Evolutionary conservation across 1,284 basidiomycete genomes (phyloP).

Genomic region (Apiotrichum siamense): DNA sequence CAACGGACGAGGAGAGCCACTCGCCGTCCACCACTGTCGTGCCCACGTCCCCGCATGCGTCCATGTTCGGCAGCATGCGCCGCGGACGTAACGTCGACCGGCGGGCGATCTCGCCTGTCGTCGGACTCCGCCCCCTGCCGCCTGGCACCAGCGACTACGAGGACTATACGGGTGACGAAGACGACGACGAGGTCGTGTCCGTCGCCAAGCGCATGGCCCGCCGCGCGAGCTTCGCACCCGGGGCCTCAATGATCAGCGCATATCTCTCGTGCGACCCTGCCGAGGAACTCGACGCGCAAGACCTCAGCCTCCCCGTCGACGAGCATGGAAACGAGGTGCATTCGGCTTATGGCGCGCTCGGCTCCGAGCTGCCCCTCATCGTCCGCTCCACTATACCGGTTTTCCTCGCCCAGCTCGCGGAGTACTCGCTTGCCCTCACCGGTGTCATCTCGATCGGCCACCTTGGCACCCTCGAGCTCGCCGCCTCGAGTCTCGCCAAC

Average conservation of each 20-base stretch:
- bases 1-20: conserved; percentile 6
- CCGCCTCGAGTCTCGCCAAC: conserved; percentile 54
- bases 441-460: conserved; percentile 73
- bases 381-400: conserved; percentile 37
- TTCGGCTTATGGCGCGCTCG: conserved; percentile 4
- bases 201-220: not conserved
- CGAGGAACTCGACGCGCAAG: conserved; percentile 40
- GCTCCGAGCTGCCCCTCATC: conserved; percentile 39
- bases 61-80: not conserved
- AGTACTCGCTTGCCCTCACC: conserved; percentile 47
- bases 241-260: not conserved
- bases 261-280: conserved; percentile 34
- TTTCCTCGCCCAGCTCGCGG: conserved; percentile 46
- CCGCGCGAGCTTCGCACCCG: conserved; percentile 2
- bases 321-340: conserved; percentile 14
- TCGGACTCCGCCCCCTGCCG: conserved; percentile 5
- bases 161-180: conserved; percentile 10
- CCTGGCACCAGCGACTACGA: conserved; percentile 1
- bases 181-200: conserved; percentile 1
- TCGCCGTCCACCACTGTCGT: not conserved
- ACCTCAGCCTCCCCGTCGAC: conserved; percentile 40
- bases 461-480: conserved; percentile 62
- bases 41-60: not conserved
- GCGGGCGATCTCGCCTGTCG: conserved; percentile 13
- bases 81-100: conserved; percentile 11